Percentiles rank a stretch among this genome's conserved stretches.
These are phyloP conservation scores for Heliamphora exappendiculata DNA, from an alignment of 148 eudicot species.

Conservation along the genomic window DNA sequence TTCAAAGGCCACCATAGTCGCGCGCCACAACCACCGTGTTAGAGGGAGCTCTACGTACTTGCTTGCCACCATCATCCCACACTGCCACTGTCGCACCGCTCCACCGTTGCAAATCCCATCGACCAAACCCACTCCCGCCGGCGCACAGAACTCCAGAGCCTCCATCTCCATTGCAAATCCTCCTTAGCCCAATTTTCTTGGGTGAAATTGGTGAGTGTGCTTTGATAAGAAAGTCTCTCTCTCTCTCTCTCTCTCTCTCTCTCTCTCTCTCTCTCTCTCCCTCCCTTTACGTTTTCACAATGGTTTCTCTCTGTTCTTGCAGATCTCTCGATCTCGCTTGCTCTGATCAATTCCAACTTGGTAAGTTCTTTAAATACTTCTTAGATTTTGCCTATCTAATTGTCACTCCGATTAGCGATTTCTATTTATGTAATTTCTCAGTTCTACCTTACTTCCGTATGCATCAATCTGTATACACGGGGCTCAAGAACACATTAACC, in stretches of 20 bases:
- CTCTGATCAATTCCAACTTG: slow-evolving; percentile 21
- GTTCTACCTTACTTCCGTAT: background rate
- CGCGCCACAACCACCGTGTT: too few relatives aligned
- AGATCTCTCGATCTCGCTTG: slow-evolving; percentile 9
- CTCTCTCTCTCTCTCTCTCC: too few relatives aligned
- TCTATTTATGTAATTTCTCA: background rate
- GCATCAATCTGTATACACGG: background rate
- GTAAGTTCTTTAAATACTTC: slow-evolving; percentile 13
- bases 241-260: slow-evolving; percentile 6
- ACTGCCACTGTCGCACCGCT: too few relatives aligned
- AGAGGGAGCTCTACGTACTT: too few relatives aligned
- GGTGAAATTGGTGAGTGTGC: too few relatives aligned
- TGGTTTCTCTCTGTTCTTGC: background rate
- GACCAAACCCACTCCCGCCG: too few relatives aligned
- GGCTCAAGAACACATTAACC: slow-evolving; percentile 15
- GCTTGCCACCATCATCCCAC: too few relatives aligned
- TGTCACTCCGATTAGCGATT: background rate
- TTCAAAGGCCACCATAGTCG: too few relatives aligned
- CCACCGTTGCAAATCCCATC: too few relatives aligned
- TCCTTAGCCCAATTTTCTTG: too few relatives aligned
- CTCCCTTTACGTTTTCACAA: background rate
- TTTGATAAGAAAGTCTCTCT: background rate
- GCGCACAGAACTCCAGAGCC: too few relatives aligned
- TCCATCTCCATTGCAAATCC: too few relatives aligned
- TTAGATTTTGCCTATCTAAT: background rate